Evolutionary conservation across 176 grass and related monocot species (phyloP), one percentile per base, ranked within the genome.

Genomic region (Oryza rufipogon): DNA sequence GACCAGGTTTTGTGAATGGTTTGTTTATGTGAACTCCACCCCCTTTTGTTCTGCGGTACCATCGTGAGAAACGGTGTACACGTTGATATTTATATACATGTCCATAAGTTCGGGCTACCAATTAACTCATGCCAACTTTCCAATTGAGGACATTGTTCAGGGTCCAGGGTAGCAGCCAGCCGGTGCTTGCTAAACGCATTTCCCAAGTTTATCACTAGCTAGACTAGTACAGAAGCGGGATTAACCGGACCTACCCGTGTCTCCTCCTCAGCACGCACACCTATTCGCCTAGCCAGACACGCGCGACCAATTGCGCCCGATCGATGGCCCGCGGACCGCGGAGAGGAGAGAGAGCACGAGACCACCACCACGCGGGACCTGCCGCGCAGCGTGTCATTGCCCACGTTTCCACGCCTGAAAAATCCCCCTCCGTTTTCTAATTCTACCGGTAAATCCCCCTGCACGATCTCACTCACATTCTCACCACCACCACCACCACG

Each of bases 191-290:
- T 38, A 38, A 38, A 38, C 36, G 4, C 36, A 38, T 38, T 38
- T 38, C 36, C 36, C 36, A 38, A 38, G 36, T 38, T 38, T 36
- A 36, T 36, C 34, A 36, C 34, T 36, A 4, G 34, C 34, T 36
- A 36, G 34, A 36, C 34, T 36, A 38, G 36, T 38, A 38, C 70
- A 76, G 3, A 63, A 64, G 41, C 0, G 44, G 60, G 44, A 77
- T 66, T 33, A 71, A 60, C 15, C 19, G 19, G 88, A 9, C 73
- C 82, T 81, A 81, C 78, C 23, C 14, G 65, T 89, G 71, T 81
- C 71, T 65, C 73, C 28, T 48, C 11, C 22, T 73, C 16, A 61
- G 68, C 23, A 17, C n/a, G 46, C 77, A 45, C 2, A 25, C 54
- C 54, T 56, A 23, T 84, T 33, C 12, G 4, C 54, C 74, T 65